A percentile compares a stretch with the other conserved stretches of the same genome.
These are phyloP conservation scores for Rhizophagus prolifer DNA, from an alignment of 192 early-diverging fungal genomes.

Conservation along the genomic window DNA sequence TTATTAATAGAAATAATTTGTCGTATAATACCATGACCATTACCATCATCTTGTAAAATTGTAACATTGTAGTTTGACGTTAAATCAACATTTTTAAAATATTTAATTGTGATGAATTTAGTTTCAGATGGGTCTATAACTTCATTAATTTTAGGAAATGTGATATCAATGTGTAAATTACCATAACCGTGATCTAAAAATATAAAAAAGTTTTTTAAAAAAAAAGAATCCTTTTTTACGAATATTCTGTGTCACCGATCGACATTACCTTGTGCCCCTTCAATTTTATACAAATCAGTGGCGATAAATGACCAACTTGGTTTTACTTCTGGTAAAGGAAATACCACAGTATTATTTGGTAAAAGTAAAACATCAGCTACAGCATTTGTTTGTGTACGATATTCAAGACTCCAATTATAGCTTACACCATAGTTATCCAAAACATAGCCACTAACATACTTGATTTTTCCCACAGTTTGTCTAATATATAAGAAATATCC, in stretches of 20 bases:
- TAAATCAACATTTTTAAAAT: neutral
- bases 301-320: neutral
- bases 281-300: neutral
- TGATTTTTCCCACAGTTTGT: no score
- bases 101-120: neutral
- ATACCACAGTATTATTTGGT: neutral
- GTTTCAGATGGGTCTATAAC: no score
- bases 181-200: neutral
- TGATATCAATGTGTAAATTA: neutral
- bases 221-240: neutral
- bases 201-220: no score
- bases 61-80: neutral
- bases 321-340: neutral
- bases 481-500: neutral
- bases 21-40: neutral
- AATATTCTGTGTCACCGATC: no score
- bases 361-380: neutral
- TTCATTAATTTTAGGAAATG: neutral
- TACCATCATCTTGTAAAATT: neutral
- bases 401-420: neutral
- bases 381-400: neutral
- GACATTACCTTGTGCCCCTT: neutral
- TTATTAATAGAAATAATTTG: neutral
- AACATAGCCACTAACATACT: neutral
- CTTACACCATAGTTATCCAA: neutral